These are phyloP conservation scores for Penicillium palitans DNA, from an alignment of 2,329 filamentous ascomycete species.

Conservation along the genomic window DNA sequence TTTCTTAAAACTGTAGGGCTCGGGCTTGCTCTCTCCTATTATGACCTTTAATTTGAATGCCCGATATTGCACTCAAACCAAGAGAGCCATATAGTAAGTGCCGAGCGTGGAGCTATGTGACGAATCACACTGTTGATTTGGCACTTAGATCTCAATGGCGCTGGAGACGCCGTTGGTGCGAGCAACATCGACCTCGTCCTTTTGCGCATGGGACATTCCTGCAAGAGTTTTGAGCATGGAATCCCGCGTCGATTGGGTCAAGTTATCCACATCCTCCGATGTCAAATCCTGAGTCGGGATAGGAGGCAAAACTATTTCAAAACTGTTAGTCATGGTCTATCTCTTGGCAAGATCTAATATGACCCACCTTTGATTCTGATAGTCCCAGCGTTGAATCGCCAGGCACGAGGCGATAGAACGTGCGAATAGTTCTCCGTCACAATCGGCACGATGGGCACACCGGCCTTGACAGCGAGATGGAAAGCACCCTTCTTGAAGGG, in stretches of 20 bases:
- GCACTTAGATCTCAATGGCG: slow-evolving; percentile 39
- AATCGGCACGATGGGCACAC: slow-evolving; percentile 87
- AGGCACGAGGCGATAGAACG: slow-evolving; percentile 63
- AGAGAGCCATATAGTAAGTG: background rate
- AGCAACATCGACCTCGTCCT: slow-evolving; percentile 20
- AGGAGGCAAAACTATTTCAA: slow-evolving; percentile 67
- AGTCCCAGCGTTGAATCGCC: slow-evolving; percentile 65
- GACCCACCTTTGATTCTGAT: slow-evolving; percentile 73
- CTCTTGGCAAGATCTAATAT: background rate
- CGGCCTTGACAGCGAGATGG: slow-evolving; percentile 89
- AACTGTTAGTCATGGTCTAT: slow-evolving; percentile 3
- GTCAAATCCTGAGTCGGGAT: slow-evolving; percentile 74
- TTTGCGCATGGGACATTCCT: slow-evolving; percentile 41
- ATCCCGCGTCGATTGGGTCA: slow-evolving; percentile 68
- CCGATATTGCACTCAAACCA: background rate
- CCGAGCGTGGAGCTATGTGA: background rate
- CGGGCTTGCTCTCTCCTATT: background rate
- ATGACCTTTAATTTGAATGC: background rate
- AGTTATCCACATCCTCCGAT: slow-evolving; percentile 72
- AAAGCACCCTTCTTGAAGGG: slow-evolving; percentile 99
- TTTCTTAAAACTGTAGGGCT: background rate
- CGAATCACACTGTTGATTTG: background rate
- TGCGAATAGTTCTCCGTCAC: slow-evolving; percentile 79
- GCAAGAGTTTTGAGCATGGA: slow-evolving; percentile 67
- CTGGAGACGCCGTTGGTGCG: slow-evolving; percentile 31